Percentiles rank a stretch among this genome's conserved stretches.
These are phyloP conservation scores for Cadophora gregata DNA, from an alignment of 2,329 filamentous ascomycete genomes.

Conservation along the genomic window DNA sequence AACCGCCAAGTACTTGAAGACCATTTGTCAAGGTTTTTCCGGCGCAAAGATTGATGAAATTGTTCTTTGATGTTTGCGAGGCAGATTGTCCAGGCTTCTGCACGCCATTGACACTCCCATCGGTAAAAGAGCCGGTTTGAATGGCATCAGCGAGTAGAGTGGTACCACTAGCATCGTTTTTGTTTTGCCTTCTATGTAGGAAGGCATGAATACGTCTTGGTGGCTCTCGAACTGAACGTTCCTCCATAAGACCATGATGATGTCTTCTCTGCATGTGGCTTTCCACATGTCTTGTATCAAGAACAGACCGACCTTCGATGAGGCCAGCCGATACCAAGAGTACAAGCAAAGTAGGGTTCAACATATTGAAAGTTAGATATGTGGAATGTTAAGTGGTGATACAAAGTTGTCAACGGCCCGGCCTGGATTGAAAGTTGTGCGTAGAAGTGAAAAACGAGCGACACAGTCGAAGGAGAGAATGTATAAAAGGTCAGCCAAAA, in stretches of 20 bases:
- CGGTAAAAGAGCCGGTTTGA: conserved; percentile 41
- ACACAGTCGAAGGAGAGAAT: conserved; percentile 40
- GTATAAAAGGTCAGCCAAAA: conserved; percentile 34
- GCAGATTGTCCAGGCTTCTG: conserved; percentile 37
- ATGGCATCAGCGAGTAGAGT: conserved; percentile 38
- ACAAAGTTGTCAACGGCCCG: conserved; percentile 30
- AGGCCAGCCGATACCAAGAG: conserved; percentile 37
- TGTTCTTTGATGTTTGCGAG: conserved; percentile 42
- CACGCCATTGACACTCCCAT: conserved; percentile 38
- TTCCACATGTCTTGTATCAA: conserved; percentile 23
- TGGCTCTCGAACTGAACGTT: conserved; percentile 3
- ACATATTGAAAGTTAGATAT: conserved; percentile 32
- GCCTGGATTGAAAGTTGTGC: conserved; percentile 32
- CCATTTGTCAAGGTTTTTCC: conserved; percentile 62
- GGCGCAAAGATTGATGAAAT: conserved; percentile 45
- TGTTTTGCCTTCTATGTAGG: conserved; percentile 5
- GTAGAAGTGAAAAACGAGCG: conserved; percentile 34
- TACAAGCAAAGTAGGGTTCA: conserved; percentile 35
- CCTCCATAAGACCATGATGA: conserved; percentile 21
- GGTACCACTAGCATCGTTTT: conserved; percentile 27
- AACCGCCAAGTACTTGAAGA: conserved; percentile 60
- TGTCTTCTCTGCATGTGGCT: conserved; percentile 20
- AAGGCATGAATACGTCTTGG: conserved; percentile 16
- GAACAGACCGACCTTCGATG: conserved; percentile 32
- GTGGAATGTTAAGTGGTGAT: conserved; percentile 21